phyloP scores from a whole-genome alignment of 768 basidiomycete species.

The Lentinula edodes region DNA sequence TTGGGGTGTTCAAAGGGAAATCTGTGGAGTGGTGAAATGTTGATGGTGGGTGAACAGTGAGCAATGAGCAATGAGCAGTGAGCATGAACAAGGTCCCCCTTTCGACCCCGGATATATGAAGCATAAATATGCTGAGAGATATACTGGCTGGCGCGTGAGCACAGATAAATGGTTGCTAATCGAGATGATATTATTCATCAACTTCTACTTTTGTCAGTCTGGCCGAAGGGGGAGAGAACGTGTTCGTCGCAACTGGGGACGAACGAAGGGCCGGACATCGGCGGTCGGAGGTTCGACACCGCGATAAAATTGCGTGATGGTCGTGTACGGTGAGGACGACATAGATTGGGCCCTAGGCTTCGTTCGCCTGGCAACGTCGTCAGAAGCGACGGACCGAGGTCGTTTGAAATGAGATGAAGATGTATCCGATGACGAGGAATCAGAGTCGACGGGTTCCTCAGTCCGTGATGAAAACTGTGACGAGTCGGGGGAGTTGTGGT shows the following conservation, averaged over 20 bases:
- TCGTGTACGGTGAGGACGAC: not conserved
- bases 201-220: not conserved
- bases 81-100: not conserved
- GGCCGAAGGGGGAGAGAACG: slow-evolving; percentile 6
- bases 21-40: not conserved
- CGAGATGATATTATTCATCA: not conserved
- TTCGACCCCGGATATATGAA: not conserved
- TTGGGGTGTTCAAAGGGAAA: not conserved
- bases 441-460: not conserved
- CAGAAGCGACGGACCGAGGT: slow-evolving; percentile 31
- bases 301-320: not conserved
- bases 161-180: not conserved
- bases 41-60: not conserved
- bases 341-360: slow-evolving; percentile 9
- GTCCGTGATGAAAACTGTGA: slow-evolving; percentile 1
- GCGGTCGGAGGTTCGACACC: not conserved
- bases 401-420: slow-evolving; percentile 26
- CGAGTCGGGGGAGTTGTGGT: slow-evolving; percentile 7
- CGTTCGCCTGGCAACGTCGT: slow-evolving; percentile 23
- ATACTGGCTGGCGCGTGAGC: not conserved
- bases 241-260: slow-evolving; percentile 2
- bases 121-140: slow-evolving; percentile 4
- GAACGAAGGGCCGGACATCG: not conserved
- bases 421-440: not conserved
- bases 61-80: not conserved